phyloP scores from a whole-genome alignment of 2,329 filamentous ascomycete species.

The Fusarium tupiense region DNA sequence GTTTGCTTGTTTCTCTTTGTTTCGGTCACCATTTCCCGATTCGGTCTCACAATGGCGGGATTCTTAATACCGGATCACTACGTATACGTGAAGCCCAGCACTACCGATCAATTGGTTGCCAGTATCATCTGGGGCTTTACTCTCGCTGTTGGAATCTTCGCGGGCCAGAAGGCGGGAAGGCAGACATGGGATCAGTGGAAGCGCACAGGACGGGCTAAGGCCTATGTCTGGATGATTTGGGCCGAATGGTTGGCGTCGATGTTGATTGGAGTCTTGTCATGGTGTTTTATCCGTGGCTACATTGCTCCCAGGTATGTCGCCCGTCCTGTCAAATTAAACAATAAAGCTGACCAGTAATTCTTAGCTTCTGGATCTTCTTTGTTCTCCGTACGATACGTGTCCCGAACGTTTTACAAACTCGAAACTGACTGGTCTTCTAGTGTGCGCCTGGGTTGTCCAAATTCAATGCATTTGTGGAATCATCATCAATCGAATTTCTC shows the following conservation, averaged over 20 bases:
- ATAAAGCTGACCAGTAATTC: neutral
- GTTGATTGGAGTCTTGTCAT: constrained; percentile 34
- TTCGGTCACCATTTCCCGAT: neutral
- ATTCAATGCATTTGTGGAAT: constrained; percentile 40
- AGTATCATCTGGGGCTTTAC: constrained; percentile 42
- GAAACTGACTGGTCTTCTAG: constrained; percentile 13
- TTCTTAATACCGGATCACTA: constrained; percentile 34
- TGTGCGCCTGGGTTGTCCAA: constrained; percentile 32
- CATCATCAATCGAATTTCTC: constrained; percentile 36
- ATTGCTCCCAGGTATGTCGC: constrained; percentile 30
- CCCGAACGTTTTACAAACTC: accelerated
- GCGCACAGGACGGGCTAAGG: constrained; percentile 19
- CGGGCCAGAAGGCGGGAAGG: constrained; percentile 30
- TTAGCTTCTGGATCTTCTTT: constrained; percentile 38
- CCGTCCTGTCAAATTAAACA: too few species aligned
- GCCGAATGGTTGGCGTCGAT: constrained; percentile 34
- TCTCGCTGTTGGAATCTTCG: constrained; percentile 32
- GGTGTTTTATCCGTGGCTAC: constrained; percentile 31
- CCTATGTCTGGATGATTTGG: constrained; percentile 38
- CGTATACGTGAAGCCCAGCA: constrained; percentile 9
- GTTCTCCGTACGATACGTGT: constrained; percentile 15
- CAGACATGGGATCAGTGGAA: constrained; percentile 35
- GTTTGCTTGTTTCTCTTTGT: neutral
- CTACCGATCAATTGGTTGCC: constrained; percentile 34
- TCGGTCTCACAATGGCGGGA: constrained; percentile 5